Evolutionary conservation across 331 rosid species (phyloP), one percentile per base, ranked within the genome.

Genomic region (Pyrus hybrid): DNA sequence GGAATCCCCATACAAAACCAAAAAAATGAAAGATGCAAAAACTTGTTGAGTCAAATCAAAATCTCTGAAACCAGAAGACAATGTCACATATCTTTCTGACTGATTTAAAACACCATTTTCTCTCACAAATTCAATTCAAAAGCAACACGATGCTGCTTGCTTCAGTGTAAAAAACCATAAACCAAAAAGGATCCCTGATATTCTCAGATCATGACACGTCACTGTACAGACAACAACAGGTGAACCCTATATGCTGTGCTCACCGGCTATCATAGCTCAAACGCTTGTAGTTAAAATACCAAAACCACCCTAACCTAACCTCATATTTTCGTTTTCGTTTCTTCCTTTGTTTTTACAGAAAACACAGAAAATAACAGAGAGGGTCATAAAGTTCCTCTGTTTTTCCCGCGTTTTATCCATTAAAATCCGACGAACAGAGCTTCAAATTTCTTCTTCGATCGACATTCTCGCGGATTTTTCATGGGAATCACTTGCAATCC

Each of bases 171-270:
- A 75, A 13, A 75, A 82, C 14, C 25, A 62, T 65, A 51, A 35
- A 51, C 25, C 71, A 71, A 58, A 45, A 77, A 77, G 47, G 68
- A 78, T 80, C 83, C 63, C 47, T 18, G 2, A 63, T n/a, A 65
- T 70, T 74, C 79, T 51, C 32, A 74, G 32, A 47, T 86, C 70
- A 85, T 77, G 78, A 20, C 73, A 80, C 82, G 45, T 37, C 80
- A 71, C 86, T 87, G 54, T 81, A 81, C 89, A 84, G 80, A 74
- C 53, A 68, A 81, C 76, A 71, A 6, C 82, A 65, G 51, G 80
- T 63, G 77, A 85, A 26, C 68, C 83, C 16, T 22, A 9, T 10
- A 9, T 10, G 16, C 63, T 4, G 12, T 11, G 32, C 71, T 79
- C 80, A 13, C 85, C 75, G 80, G 80, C 80, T 76, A 85, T 85